Conservation (phyloP, 257 asterid species). For the Lavandula angustifolia region DNA sequence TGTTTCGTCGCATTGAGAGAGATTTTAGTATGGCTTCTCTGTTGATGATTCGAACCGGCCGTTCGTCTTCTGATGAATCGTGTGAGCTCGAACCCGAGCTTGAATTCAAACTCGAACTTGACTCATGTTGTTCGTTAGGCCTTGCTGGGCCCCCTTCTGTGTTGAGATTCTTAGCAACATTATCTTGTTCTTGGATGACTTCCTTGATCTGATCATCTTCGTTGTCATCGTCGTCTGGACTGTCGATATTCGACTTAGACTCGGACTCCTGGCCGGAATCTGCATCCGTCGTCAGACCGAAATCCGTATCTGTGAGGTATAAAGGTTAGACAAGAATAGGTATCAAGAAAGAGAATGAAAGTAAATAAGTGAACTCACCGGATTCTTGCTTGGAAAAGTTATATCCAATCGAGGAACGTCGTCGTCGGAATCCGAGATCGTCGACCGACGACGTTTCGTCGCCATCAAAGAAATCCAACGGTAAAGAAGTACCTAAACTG, state of each 20-base stretch:
- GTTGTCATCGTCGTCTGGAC: slow-evolving; percentile 11
- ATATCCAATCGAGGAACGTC: slow-evolving; percentile 10
- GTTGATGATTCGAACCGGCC: slow-evolving; percentile 51
- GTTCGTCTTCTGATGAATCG: slow-evolving; percentile 54
- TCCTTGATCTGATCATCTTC: slow-evolving; percentile 42
- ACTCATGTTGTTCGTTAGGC: slow-evolving; percentile 28
- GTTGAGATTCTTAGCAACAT: background rate
- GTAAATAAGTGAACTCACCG: slow-evolving; percentile 34
- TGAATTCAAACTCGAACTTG: slow-evolving; percentile 35
- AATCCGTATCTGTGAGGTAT: slow-evolving; percentile 39
- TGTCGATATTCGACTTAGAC: slow-evolving; percentile 29
- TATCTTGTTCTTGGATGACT: slow-evolving; percentile 41
- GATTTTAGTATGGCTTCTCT: slow-evolving; percentile 73
- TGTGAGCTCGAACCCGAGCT: slow-evolving; percentile 40
- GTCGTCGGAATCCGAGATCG: slow-evolving; percentile 34
- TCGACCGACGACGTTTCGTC: slow-evolving; percentile 23
- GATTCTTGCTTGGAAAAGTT: slow-evolving; percentile 30
- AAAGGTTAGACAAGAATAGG: background rate
- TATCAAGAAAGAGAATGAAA: background rate
- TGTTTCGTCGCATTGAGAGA: slow-evolving; percentile 50
- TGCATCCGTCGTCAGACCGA: slow-evolving; percentile 38
- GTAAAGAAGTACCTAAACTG: slow-evolving; percentile 41
- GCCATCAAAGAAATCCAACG: slow-evolving; percentile 31
- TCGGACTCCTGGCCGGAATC: slow-evolving; percentile 36
- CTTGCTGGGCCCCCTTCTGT: slow-evolving; percentile 29